Conservation (phyloP, 257 asterid species). For the Haberlea rhodopensis region DNA sequence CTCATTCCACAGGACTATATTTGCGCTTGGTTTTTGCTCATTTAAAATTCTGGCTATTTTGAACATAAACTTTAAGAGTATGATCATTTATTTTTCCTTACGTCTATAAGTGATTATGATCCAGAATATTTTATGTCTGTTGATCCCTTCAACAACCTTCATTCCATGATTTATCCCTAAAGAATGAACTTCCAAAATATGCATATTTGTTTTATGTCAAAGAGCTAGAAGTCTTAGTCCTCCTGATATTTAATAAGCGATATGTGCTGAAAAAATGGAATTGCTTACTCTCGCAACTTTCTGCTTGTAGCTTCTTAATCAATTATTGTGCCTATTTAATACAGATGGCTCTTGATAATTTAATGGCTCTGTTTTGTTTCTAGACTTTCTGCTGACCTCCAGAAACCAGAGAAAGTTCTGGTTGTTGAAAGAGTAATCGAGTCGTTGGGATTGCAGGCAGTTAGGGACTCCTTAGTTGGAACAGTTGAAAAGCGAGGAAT, state of each 20-base stretch:
- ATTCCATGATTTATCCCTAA: not conserved
- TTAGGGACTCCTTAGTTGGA: constrained; percentile 94
- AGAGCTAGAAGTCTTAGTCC: not conserved
- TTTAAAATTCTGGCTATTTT: not conserved
- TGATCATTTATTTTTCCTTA: not conserved
- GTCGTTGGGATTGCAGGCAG: constrained; percentile 82
- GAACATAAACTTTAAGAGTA: not conserved
- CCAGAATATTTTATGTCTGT: not conserved
- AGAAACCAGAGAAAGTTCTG: constrained; percentile 77
- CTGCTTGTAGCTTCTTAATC: not conserved
- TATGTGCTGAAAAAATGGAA: not conserved
- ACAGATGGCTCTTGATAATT: constrained; percentile 1
- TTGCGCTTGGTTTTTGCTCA: not conserved
- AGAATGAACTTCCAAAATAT: not conserved
- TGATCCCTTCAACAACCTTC: not conserved
- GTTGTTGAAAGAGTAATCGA: constrained; percentile 92
- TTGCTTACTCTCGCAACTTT: not conserved
- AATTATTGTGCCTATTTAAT: not conserved
- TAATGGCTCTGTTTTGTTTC: constrained; percentile 18
- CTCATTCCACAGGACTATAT: not conserved
- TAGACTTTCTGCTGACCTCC: constrained; percentile 69
- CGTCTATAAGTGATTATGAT: not conserved
- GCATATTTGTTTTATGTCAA: not conserved
- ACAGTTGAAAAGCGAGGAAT: constrained; percentile 96
- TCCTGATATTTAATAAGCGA: too few species aligned